Percentiles rank a stretch among this genome's conserved stretches.
Evolutionary conservation across 2,329 filamentous ascomycete species (phyloP).

Genomic region (Ophiobolus disseminans): DNA sequence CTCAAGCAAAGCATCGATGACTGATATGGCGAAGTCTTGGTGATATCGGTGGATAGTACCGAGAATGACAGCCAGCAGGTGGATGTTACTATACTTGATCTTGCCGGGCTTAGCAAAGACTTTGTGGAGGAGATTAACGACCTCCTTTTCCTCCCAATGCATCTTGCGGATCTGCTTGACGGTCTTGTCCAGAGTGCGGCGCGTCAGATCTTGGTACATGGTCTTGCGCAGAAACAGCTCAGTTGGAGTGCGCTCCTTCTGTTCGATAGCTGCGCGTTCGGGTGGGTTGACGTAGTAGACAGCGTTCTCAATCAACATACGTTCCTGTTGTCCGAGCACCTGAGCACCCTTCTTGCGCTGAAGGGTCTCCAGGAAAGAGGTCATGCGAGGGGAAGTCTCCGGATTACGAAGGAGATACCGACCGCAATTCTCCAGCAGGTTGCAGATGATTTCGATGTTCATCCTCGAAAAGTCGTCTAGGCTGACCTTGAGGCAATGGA

Average conservation of each 20-base stretch:
- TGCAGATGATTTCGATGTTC: slow-evolving; percentile 99
- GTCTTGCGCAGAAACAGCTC: slow-evolving; percentile 93
- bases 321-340: slow-evolving; percentile 92
- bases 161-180: slow-evolving; percentile 93
- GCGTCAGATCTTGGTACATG: slow-evolving; percentile 91
- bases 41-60: slow-evolving; percentile 92
- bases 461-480: slow-evolving; percentile 97
- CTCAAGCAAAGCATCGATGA: slow-evolving; percentile 91
- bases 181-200: slow-evolving; percentile 91
- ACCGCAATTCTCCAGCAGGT: slow-evolving; percentile 93
- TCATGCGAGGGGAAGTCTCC: slow-evolving; percentile 92
- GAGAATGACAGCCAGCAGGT: slow-evolving; percentile 87
- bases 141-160: slow-evolving; percentile 95
- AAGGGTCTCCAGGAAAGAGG: slow-evolving; percentile 89
- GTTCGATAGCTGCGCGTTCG: slow-evolving; percentile 88
- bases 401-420: slow-evolving; percentile 91
- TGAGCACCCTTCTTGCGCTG: slow-evolving; percentile 96
- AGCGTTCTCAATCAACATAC: slow-evolving; percentile 98
- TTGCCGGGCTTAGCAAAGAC: slow-evolving; percentile 96
- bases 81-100: slow-evolving; percentile 96
- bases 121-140: slow-evolving; percentile 81
- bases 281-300: slow-evolving; percentile 98
- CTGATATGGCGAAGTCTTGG: slow-evolving; percentile 84
- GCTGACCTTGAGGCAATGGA: slow-evolving; percentile 97
- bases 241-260: slow-evolving; percentile 93